phyloP scores from a whole-genome alignment of 176 grass and related monocot genomes.

The Triticum timopheevii region DNA sequence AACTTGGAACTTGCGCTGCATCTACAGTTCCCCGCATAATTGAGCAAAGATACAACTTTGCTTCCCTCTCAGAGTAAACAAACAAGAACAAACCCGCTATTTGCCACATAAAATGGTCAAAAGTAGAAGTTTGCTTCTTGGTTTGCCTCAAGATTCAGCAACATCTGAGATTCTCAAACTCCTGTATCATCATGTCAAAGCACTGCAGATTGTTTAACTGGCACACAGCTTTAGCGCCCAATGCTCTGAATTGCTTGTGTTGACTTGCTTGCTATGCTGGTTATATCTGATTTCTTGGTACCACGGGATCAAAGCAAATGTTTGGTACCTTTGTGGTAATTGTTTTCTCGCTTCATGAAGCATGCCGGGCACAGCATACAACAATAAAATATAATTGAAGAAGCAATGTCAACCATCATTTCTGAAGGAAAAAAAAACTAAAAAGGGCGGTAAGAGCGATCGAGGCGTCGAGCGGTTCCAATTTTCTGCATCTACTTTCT shows the following conservation, averaged over 20 bases:
- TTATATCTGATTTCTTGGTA: constrained; percentile 1
- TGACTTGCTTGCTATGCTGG: constrained; percentile 35
- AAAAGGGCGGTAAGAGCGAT: background rate
- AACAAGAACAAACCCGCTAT: background rate
- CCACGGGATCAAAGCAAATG: constrained; percentile 35
- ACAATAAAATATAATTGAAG: background rate
- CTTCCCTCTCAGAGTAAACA: constrained; percentile 5
- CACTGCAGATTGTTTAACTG: background rate
- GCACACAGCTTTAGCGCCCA: background rate
- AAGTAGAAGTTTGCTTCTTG: constrained; percentile 20
- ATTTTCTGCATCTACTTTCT: constrained; percentile 31
- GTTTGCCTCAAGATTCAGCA: constrained; percentile 25
- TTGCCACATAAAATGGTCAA: constrained; percentile 33
- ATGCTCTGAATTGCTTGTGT: constrained; percentile 34
- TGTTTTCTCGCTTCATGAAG: background rate
- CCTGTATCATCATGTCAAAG: constrained; percentile 12
- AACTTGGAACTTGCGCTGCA: constrained; percentile 12
- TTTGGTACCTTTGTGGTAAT: background rate
- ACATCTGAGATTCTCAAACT: background rate
- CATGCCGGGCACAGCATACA: constrained; percentile 9
- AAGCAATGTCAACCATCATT: constrained; percentile 11
- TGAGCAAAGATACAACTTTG: constrained; percentile 30
- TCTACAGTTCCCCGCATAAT: constrained; percentile 32
- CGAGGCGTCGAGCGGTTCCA: background rate
- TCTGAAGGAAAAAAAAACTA: background rate